These are phyloP conservation scores for Colletotrichum sp. DNA, from an alignment of 2,329 filamentous ascomycete species.

Conservation along the genomic window DNA sequence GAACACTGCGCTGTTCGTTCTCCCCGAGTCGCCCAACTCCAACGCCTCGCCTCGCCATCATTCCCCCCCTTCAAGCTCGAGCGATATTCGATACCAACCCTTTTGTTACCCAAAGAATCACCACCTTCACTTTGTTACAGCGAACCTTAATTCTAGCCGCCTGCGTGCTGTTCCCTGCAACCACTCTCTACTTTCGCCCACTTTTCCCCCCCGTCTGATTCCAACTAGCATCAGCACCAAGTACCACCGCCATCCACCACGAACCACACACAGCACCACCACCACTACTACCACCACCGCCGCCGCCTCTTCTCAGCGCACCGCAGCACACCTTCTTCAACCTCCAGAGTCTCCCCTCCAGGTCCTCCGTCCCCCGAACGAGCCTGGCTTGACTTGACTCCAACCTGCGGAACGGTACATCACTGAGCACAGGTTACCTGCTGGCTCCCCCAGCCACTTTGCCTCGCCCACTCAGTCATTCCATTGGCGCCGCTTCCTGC, in stretches of 20 bases:
- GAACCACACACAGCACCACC: neutral
- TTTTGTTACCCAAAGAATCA: neutral
- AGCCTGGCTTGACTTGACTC: conserved; percentile 7
- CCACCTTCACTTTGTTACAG: conserved; percentile 10
- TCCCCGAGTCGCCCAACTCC: neutral
- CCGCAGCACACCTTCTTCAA: neutral
- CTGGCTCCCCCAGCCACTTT: conserved; percentile 10
- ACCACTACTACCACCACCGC: neutral
- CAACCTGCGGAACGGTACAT: neutral
- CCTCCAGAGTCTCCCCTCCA: neutral
- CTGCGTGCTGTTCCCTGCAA: conserved; percentile 12
- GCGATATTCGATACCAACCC: neutral
- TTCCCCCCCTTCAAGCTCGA: neutral
- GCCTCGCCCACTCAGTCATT: conserved; percentile 18
- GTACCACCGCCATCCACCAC: neutral
- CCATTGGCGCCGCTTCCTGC: conserved; percentile 22
- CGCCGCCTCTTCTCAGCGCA: neutral
- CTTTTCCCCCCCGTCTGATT: conserved; percentile 17
- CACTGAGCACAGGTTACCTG: neutral
- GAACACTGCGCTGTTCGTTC: neutral
- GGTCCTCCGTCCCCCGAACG: neutral
- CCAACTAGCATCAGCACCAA: neutral
- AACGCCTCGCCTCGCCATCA: neutral
- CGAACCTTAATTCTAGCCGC: conserved; percentile 12
- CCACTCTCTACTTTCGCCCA: conserved; percentile 10